Base-by-base conservation (phyloP, 345 rosid genomes). In the Mercurialis annua region DNA sequence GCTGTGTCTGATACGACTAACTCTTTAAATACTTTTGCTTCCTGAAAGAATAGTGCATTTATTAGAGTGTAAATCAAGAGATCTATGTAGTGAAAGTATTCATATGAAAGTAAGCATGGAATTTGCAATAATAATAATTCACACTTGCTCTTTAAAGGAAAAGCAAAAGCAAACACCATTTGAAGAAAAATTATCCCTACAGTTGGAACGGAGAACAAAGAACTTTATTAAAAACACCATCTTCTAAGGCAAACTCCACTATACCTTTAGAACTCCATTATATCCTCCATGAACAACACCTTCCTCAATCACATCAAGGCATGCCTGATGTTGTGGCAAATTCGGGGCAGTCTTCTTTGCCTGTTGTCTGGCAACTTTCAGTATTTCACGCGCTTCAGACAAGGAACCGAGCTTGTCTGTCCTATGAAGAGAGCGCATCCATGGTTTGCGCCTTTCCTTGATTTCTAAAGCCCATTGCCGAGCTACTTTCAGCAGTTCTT, bases 261-360 rank as follows among this genome's bases (percentile, higher is more conserved):
- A 58, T 76, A 90, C 98, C 98, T 86, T 81, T 12, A 93, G 83
- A 78, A 90, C 86, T 38, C 98, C 98, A 67, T 33, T 83, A 62
- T 93, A 89, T 73, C 98, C 97, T 76, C 97, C 98, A 81, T 93
- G 96, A 72, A 86, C 34, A 62, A 93, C 73, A 65, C 98, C 98
- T 46, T 86, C 96, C 82, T 93, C 98, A 40, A 93, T 90, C 62
- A 89, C 92, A 76, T 90, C 92, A 80, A 93, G 86, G 76, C 87
- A 84, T 67, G 77, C 97, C 60, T 68, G 90, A 77, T 89, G 96
- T 81, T 93, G 98, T 63, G 96, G 97, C 88, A 89, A 76, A 83
- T 93, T 86, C 66, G 83, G 85, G 42, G 98, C 92, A 73, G 79
- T 76, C 82, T 81, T 87, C 85, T 78, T 90, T 63, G 91, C 92